These are phyloP conservation scores for Cryphonectria japonica DNA, from an alignment of 2,329 filamentous ascomycete genomes.

Conservation along the genomic window DNA sequence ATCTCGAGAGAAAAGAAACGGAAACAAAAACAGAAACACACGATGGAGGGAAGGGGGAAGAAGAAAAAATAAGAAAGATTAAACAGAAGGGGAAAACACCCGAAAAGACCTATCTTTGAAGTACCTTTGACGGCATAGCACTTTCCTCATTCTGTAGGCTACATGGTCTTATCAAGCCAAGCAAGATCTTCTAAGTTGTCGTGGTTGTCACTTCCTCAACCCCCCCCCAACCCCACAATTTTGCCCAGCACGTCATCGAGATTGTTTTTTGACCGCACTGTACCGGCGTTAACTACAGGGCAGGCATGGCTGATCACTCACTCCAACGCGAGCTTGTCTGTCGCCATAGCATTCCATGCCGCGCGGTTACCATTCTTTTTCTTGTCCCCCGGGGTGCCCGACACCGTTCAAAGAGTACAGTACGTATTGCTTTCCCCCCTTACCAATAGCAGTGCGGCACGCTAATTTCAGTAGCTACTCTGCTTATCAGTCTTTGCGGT, in stretches of 20 bases:
- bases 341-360: neutral
- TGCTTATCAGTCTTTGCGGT: neutral
- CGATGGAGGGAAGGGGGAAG: neutral
- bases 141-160: slow-evolving; percentile 10
- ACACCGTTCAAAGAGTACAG: neutral
- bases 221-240: neutral
- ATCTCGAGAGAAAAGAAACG: too few species aligned
- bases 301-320: neutral
- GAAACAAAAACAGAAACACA: neutral
- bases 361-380: neutral
- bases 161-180: slow-evolving; percentile 7
- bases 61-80: neutral
- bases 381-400: neutral
- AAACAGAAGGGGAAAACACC: neutral
- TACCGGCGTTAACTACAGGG: too few species aligned
- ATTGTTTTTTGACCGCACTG: neutral
- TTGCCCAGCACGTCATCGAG: slow-evolving; percentile 3
- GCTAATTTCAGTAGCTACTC: neutral
- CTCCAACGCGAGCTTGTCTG: neutral
- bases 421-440: neutral
- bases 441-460: neutral
- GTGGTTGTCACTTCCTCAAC: neutral
- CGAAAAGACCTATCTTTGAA: neutral
- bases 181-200: neutral
- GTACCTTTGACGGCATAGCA: neutral